These are phyloP conservation scores for Entophlyctis helioformis DNA, from an alignment of 192 early-diverging fungal species.

Conservation along the genomic window DNA sequence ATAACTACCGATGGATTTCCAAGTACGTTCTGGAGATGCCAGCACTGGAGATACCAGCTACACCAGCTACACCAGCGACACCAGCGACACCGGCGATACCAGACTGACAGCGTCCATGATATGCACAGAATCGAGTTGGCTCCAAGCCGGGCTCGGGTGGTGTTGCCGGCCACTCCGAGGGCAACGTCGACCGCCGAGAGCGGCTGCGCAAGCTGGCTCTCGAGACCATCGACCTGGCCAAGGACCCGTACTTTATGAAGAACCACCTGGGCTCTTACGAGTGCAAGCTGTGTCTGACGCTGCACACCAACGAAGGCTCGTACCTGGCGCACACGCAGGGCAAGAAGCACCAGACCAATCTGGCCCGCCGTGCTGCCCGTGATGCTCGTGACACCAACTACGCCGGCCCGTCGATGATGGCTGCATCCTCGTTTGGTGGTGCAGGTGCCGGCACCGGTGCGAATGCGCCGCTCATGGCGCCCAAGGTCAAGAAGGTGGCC, in stretches of 20 bases:
- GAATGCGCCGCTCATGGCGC: conserved; percentile 22
- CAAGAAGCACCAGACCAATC: conserved; percentile 94
- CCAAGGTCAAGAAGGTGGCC: conserved; percentile 52
- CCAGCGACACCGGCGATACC: too few relatives aligned
- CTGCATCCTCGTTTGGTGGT: conserved; percentile 8
- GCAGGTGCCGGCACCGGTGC: conserved; percentile 15
- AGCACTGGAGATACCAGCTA: too few relatives aligned
- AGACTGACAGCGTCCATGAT: too few relatives aligned
- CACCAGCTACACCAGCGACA: too few relatives aligned
- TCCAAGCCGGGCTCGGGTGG: conserved; percentile 83
- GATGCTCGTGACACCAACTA: conserved; percentile 46
- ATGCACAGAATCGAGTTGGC: conserved; percentile 85
- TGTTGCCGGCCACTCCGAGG: conserved; percentile 69
- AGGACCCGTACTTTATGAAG: conserved; percentile 96
- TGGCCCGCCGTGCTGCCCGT: conserved; percentile 75
- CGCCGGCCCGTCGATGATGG: conserved; percentile 3
- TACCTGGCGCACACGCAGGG: conserved; percentile 97
- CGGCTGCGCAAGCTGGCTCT: conserved; percentile 87
- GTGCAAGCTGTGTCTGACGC: conserved; percentile 43
- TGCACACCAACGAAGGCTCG: conserved; percentile 84
- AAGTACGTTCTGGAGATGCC: too few relatives aligned
- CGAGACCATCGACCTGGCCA: conserved; percentile 90
- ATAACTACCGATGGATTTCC: too few relatives aligned
- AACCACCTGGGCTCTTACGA: conserved; percentile 49
- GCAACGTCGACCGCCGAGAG: conserved; percentile 86